Base-by-base conservation (phyloP, 2,329 filamentous ascomycete species). In the Ploettnerulaceae sp. region DNA sequence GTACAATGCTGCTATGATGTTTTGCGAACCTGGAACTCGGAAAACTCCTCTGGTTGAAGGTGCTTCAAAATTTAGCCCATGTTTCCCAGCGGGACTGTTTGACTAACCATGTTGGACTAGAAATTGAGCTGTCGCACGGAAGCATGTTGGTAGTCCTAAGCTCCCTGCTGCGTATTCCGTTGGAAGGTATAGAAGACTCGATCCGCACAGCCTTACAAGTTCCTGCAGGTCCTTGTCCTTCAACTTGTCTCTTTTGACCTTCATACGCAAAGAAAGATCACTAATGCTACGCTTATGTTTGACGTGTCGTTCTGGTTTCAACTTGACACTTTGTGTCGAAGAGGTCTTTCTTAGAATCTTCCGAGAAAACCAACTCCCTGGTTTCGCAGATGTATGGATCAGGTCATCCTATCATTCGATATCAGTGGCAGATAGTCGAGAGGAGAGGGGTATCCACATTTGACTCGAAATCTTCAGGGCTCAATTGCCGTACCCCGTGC, bases 71-170 rank as follows among this genome's bases (percentile, higher is more conserved):
- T 32, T 61, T 33, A 62, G 53, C 18, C 41, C 15, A 28, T 17
- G 14, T 36, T 26, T 21, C 34, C 12, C 7, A 32, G 7, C 15
- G 21, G 11, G 4, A 21, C 24, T n/a, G 26, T n/a, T 12, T 14
- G n/a, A 47, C 69, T 59, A 59, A 78, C 77, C 75, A 61, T 83
- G 66, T 37, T 82, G 76, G 3, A 79, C 69, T 7, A 86, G 70
- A 60, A 79, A 74, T 53, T 84, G 77, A n/a, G 76, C 79, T 7
- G 77, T 80, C 7, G 82, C 81, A 34, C 81, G 77, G 38, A 86
- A 71, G 54, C 81, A 83, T 3, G 81, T 84, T 7, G 82, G 82
- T 22, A 86, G 65, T 14, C 76, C 66, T 20, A 86, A 64, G 18
- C 74, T 72, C 14, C 73, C 70, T 1, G 78, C 72, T 3, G 79